Conservation (phyloP, 78 protist genomes). For the Mastigamoeba balamuthi region DNA sequence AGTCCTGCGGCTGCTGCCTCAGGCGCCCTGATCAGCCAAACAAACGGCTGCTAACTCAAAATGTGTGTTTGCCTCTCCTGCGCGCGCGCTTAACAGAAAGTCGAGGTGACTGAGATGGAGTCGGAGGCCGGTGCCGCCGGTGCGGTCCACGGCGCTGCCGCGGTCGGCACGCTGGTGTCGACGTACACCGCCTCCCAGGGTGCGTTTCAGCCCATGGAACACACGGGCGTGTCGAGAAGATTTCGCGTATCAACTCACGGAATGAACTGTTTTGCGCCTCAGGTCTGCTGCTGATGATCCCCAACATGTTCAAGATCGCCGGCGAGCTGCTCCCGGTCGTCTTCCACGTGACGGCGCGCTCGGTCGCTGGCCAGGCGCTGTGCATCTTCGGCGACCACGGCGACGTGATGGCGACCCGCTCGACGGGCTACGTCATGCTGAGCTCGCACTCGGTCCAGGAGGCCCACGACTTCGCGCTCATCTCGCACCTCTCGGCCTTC, state of each 20-base stretch:
- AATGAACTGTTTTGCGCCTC: background rate
- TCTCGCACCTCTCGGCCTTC: conserved; percentile 39
- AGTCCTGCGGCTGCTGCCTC: too few relatives aligned
- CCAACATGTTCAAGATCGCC: conserved; percentile 66
- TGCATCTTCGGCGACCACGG: conserved; percentile 61
- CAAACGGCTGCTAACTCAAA: too few relatives aligned
- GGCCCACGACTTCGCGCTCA: conserved; percentile 38
- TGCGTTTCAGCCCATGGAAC: background rate
- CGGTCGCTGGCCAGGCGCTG: conserved; percentile 47
- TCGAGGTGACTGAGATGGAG: conserved; percentile 39
- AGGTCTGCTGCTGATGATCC: conserved; percentile 69
- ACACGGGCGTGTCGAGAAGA: background rate
- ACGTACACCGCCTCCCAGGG: conserved; percentile 62
- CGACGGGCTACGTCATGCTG: conserved; percentile 37
- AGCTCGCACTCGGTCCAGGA: conserved; percentile 42
- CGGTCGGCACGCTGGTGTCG: conserved; percentile 40
- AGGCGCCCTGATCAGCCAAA: too few relatives aligned
- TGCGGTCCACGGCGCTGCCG: conserved; percentile 52
- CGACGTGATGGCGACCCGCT: conserved; percentile 58
- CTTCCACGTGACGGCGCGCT: conserved; percentile 58
- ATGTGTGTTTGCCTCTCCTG: too few relatives aligned
- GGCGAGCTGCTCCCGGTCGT: conserved; percentile 57
- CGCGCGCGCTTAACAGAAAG: too few relatives aligned
- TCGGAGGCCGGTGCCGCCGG: conserved; percentile 70
- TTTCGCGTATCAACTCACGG: too few relatives aligned